phyloP scores from a whole-genome alignment of 2,329 filamentous ascomycete species.

The Cryphonectria naterciae region DNA sequence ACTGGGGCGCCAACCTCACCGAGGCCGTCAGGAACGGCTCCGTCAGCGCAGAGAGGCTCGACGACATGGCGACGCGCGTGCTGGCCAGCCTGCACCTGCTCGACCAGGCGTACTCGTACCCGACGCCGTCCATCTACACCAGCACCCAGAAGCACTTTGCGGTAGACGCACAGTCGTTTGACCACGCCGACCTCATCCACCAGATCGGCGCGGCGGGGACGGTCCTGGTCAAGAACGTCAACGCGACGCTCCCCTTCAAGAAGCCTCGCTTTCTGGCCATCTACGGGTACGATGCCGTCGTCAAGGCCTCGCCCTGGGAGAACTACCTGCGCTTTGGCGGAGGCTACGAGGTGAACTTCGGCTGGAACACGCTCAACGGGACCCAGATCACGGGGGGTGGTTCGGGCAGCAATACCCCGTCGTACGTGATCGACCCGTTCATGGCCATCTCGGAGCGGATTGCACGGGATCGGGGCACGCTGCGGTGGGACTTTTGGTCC shows the following conservation, averaged over 20 bases:
- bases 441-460: conserved; percentile 57
- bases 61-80: conserved; percentile 55
- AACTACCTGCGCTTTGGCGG: conserved; percentile 44
- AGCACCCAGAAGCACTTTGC: conserved; percentile 25
- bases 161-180: conserved; percentile 20
- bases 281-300: conserved; percentile 62
- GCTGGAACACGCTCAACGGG: conserved; percentile 47
- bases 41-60: conserved; percentile 56
- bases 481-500: conserved; percentile 29
- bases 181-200: conserved; percentile 24
- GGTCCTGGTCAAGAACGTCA: conserved; percentile 66
- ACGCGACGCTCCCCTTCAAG: conserved; percentile 59
- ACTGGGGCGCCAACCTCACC: conserved; percentile 54
- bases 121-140: conserved; percentile 18
- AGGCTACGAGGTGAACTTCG: conserved; percentile 54
- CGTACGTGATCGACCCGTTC: conserved; percentile 75
- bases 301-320: conserved; percentile 37
- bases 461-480: conserved; percentile 60
- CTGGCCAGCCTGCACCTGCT: conserved; percentile 27
- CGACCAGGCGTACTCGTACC: conserved; percentile 24
- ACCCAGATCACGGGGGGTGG: conserved; percentile 50
- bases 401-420: conserved; percentile 71
- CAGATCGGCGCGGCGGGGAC: conserved; percentile 27
- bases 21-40: conserved; percentile 64
- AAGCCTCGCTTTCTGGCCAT: conserved; percentile 59